phyloP scores from a whole-genome alignment of 2,329 filamentous ascomycete genomes.

The Orbilia blumenaviensis region DNA sequence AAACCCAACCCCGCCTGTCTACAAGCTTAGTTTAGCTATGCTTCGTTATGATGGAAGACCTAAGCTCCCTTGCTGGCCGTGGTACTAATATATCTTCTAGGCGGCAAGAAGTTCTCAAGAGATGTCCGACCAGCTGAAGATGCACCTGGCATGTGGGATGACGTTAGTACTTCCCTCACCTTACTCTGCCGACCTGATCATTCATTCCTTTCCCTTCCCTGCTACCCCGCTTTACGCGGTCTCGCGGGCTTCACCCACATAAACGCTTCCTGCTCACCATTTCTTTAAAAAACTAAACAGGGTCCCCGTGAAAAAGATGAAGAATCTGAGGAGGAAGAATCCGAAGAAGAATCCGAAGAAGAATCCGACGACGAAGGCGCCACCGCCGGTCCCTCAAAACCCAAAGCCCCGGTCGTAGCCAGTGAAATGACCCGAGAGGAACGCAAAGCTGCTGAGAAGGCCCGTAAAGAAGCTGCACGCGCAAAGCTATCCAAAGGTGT shows the following conservation, averaged over 20 bases:
- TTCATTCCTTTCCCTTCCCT: neutral
- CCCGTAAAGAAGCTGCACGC: conserved; percentile 86
- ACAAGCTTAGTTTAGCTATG: too few relatives aligned
- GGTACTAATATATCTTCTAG: conserved; percentile 64
- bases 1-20: neutral
- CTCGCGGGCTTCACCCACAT: too few relatives aligned
- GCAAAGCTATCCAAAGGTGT: conserved; percentile 74
- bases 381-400: conserved; percentile 60
- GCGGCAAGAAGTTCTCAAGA: conserved; percentile 93
- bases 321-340: conserved; percentile 66
- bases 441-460: conserved; percentile 86
- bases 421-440: conserved; percentile 80
- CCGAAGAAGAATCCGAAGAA: conserved; percentile 61
- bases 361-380: conserved; percentile 64
- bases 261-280: too few relatives aligned
- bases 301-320: conserved; percentile 60
- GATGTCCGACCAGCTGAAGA: conserved; percentile 89
- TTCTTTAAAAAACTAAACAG: conserved; percentile 54
- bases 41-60: too few relatives aligned
- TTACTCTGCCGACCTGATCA: neutral
- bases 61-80: too few relatives aligned
- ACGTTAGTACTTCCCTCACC: conserved; percentile 66
- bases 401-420: conserved; percentile 61
- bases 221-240: too few relatives aligned
- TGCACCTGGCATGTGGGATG: conserved; percentile 82